A percentile compares a stretch with the other conserved stretches of the same genome.
Evolutionary conservation across 495 filamentous ascomycete genomes (phyloP).

Genomic region (Penicillium subrubescens): DNA sequence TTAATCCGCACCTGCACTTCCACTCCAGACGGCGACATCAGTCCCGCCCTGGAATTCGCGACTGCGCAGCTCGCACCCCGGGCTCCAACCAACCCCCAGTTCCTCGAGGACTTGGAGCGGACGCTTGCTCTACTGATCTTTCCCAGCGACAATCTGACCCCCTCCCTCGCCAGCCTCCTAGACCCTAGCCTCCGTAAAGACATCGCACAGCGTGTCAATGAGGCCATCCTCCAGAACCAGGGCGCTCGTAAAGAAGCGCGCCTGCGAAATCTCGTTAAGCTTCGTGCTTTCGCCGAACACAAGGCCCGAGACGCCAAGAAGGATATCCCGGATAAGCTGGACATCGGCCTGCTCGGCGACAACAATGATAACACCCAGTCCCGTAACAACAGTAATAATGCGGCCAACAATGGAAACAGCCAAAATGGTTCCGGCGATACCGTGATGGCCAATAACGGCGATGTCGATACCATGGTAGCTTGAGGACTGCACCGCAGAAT

Average conservation of each 20-base stretch:
- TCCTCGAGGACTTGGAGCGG: slow-evolving; percentile 84
- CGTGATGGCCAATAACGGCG: slow-evolving; percentile 49
- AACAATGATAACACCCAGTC: slow-evolving; percentile 30
- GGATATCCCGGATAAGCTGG: slow-evolving; percentile 71
- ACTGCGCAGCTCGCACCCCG: slow-evolving; percentile 82
- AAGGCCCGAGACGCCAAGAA: slow-evolving; percentile 72
- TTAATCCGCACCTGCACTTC: slow-evolving; percentile 77
- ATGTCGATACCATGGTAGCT: slow-evolving; percentile 64
- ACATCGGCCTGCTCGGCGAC: slow-evolving; percentile 65
- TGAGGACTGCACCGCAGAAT: slow-evolving; percentile 20
- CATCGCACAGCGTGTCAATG: slow-evolving; percentile 82
- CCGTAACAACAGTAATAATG: slow-evolving; percentile 30
- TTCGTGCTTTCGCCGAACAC: slow-evolving; percentile 84
- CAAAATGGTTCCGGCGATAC: slow-evolving; percentile 41
- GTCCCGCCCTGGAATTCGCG: slow-evolving; percentile 82
- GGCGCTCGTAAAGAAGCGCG: slow-evolving; percentile 75
- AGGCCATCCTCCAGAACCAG: slow-evolving; percentile 76
- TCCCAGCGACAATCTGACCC: slow-evolving; percentile 71
- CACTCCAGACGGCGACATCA: slow-evolving; percentile 70
- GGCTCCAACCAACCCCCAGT: slow-evolving; percentile 77
- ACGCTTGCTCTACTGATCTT: slow-evolving; percentile 94
- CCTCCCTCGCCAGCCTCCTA: slow-evolving; percentile 73
- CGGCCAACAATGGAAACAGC: slow-evolving; percentile 20
- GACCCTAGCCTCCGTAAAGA: slow-evolving; percentile 78
- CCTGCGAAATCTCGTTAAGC: slow-evolving; percentile 73